phyloP scores from a whole-genome alignment of 257 asterid genomes.

The Anisodus tanguticus region DNA sequence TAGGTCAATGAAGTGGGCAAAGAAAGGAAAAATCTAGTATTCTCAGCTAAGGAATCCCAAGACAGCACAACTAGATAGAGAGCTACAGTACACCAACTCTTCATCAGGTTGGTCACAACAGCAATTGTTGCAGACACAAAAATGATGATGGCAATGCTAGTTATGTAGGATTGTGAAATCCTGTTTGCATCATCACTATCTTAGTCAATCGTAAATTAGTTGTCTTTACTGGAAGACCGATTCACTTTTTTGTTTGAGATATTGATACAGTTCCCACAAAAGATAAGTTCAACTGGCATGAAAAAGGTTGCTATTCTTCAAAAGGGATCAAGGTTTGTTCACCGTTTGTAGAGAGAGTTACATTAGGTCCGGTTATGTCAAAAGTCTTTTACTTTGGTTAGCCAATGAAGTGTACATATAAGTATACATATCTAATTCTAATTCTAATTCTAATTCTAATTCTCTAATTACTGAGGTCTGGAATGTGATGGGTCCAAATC shows the following conservation, averaged over 20 bases:
- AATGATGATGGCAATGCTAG: background rate
- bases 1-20: background rate
- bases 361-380: background rate
- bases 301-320: background rate
- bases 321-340: background rate
- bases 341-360: background rate
- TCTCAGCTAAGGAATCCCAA: background rate
- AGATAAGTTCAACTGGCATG: constrained; percentile 14
- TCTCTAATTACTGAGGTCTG: background rate
- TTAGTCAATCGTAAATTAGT: background rate
- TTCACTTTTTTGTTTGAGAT: background rate
- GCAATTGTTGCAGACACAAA: background rate
- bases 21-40: background rate
- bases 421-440: background rate
- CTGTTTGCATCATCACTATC: background rate
- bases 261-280: background rate
- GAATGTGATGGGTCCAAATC: background rate
- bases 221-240: background rate
- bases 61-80: constrained; percentile 6
- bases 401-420: background rate
- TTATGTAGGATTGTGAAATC: background rate
- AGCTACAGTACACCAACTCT: background rate
- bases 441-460: too few relatives aligned
- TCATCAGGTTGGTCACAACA: background rate
- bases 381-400: background rate